Conservation (phyloP, 345 rosid genomes). For the Populus simonii region DNA sequence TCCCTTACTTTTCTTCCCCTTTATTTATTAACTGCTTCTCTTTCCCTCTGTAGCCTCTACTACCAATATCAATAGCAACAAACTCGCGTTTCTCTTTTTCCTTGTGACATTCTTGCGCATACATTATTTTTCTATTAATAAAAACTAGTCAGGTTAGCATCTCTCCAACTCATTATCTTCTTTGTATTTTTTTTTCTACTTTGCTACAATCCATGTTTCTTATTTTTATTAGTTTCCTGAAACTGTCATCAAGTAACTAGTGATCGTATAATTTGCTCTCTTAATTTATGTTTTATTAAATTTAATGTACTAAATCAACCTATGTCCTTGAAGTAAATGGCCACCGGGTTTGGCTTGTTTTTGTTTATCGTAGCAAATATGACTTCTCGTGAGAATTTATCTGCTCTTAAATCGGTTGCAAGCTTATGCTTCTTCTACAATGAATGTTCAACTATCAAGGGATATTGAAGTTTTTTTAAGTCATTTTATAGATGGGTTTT, state of each 20-base stretch:
- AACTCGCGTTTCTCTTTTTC: not conserved
- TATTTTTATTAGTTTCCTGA: not conserved
- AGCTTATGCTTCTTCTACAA: not conserved
- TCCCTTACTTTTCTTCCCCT: not conserved
- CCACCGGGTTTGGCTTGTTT: conserved; percentile 5
- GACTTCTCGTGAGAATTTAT: not conserved
- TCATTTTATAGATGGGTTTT: not conserved
- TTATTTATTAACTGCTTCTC: not conserved
- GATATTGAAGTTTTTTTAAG: not conserved
- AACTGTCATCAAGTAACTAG: not conserved
- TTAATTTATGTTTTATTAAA: not conserved
- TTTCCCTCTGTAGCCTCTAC: not conserved
- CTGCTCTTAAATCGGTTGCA: not conserved
- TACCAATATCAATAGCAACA: not conserved
- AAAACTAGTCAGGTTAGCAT: not conserved
- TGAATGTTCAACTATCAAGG: not conserved
- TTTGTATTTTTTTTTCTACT: not conserved
- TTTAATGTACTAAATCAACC: not conserved
- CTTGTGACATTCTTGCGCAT: not conserved
- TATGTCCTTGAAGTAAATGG: not conserved
- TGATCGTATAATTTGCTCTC: not conserved
- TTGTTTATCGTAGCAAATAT: not conserved
- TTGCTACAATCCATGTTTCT: not conserved
- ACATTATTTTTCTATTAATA: not conserved
- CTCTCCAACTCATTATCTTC: not conserved